A percentile compares a stretch with the other conserved stretches of the same genome.
These are phyloP conservation scores for Ambispora gerdemannii DNA, from an alignment of 192 early-diverging fungal genomes.

Conservation along the genomic window DNA sequence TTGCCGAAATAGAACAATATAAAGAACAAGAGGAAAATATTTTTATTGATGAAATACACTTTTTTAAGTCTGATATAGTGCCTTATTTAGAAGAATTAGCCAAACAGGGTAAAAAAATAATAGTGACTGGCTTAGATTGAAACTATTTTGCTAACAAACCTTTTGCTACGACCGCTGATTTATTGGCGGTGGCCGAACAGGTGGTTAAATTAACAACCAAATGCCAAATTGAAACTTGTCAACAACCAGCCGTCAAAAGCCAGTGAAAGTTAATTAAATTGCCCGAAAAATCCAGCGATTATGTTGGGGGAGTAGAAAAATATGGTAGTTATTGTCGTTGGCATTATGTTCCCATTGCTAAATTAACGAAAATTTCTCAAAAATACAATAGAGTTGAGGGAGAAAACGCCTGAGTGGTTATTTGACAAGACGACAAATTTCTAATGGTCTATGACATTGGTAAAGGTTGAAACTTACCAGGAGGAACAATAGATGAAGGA, in stretches of 20 bases:
- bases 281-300: background rate
- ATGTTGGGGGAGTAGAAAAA: slow-evolving; percentile 13
- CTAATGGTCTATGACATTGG: background rate
- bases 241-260: background rate
- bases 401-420: background rate
- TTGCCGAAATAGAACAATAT: background rate
- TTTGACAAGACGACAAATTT: background rate
- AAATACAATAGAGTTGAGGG: slow-evolving; percentile 2
- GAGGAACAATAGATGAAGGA: background rate
- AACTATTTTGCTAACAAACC: slow-evolving; percentile 1
- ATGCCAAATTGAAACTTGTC: slow-evolving; percentile 7
- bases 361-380: background rate
- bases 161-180: background rate
- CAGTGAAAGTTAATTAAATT: slow-evolving; percentile 13
- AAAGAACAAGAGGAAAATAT: background rate
- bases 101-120: slow-evolving; percentile 8
- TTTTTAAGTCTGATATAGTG: background rate
- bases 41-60: slow-evolving; percentile 22
- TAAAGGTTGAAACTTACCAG: background rate
- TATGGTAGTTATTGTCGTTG: slow-evolving; percentile 7
- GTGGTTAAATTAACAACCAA: background rate
- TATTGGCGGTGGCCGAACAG: background rate
- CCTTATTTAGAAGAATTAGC: background rate
- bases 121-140: background rate
- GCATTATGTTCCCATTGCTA: background rate